A percentile compares a stretch with the other conserved stretches of the same genome.
These are phyloP conservation scores for Corinectria fuckeliana DNA, from an alignment of 2,329 filamentous ascomycete genomes.

Conservation along the genomic window DNA sequence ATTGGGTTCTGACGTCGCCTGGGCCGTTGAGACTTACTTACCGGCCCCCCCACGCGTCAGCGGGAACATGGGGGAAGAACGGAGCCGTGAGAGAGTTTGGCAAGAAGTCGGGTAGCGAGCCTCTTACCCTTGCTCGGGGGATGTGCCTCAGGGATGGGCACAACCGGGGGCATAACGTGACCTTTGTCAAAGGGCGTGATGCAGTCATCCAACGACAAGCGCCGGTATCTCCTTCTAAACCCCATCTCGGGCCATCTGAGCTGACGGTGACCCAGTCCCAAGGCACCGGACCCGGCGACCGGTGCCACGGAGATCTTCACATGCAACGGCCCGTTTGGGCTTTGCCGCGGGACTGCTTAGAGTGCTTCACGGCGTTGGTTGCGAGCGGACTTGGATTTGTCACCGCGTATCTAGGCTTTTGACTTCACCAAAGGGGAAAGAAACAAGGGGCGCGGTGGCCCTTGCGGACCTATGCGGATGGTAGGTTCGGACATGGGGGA, in stretches of 20 bases:
- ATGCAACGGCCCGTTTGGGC: background rate
- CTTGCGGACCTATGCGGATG: background rate
- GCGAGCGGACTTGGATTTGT: background rate
- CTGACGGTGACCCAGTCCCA: constrained; percentile 3
- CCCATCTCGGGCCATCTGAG: background rate
- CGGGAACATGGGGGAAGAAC: background rate
- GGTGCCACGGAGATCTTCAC: constrained; percentile 11
- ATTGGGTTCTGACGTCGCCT: constrained; percentile 7
- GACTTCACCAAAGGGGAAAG: background rate
- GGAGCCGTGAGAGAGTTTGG: background rate
- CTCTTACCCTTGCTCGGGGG: background rate
- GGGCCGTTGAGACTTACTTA: background rate
- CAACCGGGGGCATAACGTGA: background rate
- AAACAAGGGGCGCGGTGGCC: background rate
- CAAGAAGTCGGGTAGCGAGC: background rate
- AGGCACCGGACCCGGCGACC: constrained; percentile 1
- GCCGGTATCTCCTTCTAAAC: constrained; percentile 14
- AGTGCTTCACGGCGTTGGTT: background rate
- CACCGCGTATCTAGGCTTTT: background rate
- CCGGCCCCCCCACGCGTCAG: background rate
- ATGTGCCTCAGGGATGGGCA: background rate
- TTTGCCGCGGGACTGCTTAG: background rate
- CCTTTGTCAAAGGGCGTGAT: constrained; percentile 7
- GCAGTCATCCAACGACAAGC: constrained; percentile 3
- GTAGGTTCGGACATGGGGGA: background rate